A percentile compares a stretch with the other conserved stretches of the same genome.
Evolutionary conservation across 2,329 filamentous ascomycete species (phyloP).

Genomic region (Penicillium digitatum): DNA sequence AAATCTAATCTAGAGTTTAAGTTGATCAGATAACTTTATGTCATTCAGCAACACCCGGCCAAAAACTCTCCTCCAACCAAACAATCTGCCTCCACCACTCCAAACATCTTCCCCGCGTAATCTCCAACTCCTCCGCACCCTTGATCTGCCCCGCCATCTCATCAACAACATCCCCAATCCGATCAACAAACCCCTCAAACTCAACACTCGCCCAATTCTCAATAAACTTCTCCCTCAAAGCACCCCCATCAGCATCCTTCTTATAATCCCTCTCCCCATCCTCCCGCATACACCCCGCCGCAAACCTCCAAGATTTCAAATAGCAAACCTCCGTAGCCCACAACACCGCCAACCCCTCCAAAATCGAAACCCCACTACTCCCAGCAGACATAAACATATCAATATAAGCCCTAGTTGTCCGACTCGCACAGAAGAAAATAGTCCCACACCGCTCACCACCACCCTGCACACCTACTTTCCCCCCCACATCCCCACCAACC

Average conservation of each 20-base stretch:
- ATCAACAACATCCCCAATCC: constrained; percentile 55
- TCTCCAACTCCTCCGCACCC: constrained; percentile 34
- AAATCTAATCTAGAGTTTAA: not conserved
- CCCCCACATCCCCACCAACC: not conserved
- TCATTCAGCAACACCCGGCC: constrained; percentile 44
- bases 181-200: constrained; percentile 58
- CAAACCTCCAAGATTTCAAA: constrained; percentile 55
- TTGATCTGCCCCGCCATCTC: constrained; percentile 46
- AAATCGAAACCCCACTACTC: constrained; percentile 49
- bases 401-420: constrained; percentile 53
- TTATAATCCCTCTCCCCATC: constrained; percentile 11
- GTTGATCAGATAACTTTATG: not conserved
- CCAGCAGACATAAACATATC: constrained; percentile 58
- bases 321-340: constrained; percentile 72
- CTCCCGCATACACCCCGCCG: constrained; percentile 33
- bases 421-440: constrained; percentile 35
- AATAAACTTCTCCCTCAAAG: constrained; percentile 61
- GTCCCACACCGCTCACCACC: constrained; percentile 10
- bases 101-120: constrained; percentile 43
- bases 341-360: constrained; percentile 69
- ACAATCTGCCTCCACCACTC: constrained; percentile 51
- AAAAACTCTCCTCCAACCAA: constrained; percentile 57
- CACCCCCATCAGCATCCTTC: constrained; percentile 62
- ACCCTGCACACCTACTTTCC: not conserved
- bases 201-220: constrained; percentile 63